Evolutionary conservation across 192 early-diverging fungal species (phyloP), one percentile per base, ranked within the genome.

Genomic region (Cetraspora pellucida): DNA sequence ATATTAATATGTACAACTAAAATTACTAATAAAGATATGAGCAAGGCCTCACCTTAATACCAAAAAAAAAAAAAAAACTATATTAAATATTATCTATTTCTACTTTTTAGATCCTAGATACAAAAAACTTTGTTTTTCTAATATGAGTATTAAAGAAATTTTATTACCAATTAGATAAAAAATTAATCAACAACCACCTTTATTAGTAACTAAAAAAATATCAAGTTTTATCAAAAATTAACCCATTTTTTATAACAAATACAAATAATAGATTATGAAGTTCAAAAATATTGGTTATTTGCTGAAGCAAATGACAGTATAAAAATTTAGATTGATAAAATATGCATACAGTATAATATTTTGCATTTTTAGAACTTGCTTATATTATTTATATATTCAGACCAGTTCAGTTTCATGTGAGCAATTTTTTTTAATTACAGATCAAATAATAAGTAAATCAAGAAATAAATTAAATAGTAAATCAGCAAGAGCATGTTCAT

Each of bases 391-490:
- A 49, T 23, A 21, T 10, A 54, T 71, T 28, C 43, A 49, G 21
- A 3, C 49, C 16, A 54, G n/a, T 23, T 52, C 14, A 50, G 49
- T 71, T 71, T 23, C 49, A 50, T 71, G 47, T 71, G 69, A 71
- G 27, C 45, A 71, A 11, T 11, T 54, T 43, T 71, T 71, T 52
- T 71, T 47, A 50, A 25, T 54, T 71, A n/a, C 69, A 25, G 69
- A 47, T 6, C 37, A 37, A 37, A 7, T 19, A 46, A n/a, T 63
- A 47, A 69, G 10, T 69, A 17, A 47, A 49, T 21, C 21, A 44
- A 17, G 25, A 47, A 47, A 69, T 10, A 69, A 9, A 69, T 45
- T 69, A 5, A 25, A 69, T 27, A 6, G 14, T 10, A 3, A 69
- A n/a, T 45, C 66, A 16, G 31, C 45, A 0, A 9, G 66, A 46